A percentile compares a stretch with the other conserved stretches of the same genome.
phyloP scores from a whole-genome alignment of 1,139 yeast species.

The Debaryomyces coudertii region DNA sequence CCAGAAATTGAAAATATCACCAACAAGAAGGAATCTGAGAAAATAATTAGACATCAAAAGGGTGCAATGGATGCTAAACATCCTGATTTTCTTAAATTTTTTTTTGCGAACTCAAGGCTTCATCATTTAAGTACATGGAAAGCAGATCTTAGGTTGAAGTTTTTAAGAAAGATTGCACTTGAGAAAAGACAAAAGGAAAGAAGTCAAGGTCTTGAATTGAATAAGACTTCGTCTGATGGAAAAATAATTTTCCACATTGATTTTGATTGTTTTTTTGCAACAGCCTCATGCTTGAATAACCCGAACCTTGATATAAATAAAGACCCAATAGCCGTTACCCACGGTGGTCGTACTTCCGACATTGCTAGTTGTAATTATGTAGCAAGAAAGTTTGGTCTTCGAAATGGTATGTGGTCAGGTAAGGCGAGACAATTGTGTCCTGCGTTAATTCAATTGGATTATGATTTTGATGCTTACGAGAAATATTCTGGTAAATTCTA shows the following conservation, averaged over 20 bases:
- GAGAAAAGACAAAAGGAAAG: slow-evolving; percentile 2
- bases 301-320: slow-evolving; percentile 58
- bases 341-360: slow-evolving; percentile 73
- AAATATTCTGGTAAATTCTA: slow-evolving; percentile 49
- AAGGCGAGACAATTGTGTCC: slow-evolving; percentile 70
- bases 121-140: slow-evolving; percentile 92
- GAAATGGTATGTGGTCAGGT: slow-evolving; percentile 88
- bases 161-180: slow-evolving; percentile 43
- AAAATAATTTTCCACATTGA: slow-evolving; percentile 74
- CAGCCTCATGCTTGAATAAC: slow-evolving; percentile 68
- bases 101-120: slow-evolving; percentile 78
- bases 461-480: slow-evolving; percentile 78
- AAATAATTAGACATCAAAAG: slow-evolving; percentile 12
- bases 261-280: slow-evolving; percentile 91
- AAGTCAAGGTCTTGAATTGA: slow-evolving; percentile 3
- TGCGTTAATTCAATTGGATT: slow-evolving; percentile 59
- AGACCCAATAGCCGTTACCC: slow-evolving; percentile 82
- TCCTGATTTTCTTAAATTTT: slow-evolving; percentile 71
- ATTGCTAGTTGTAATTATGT: slow-evolving; percentile 92
- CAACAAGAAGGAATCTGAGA: not conserved
- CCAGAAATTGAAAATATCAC: not conserved
- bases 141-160: slow-evolving; percentile 66
- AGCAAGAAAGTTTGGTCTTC: slow-evolving; percentile 74
- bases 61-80: slow-evolving; percentile 62
- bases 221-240: slow-evolving; percentile 4